These are phyloP conservation scores for Nothophytophthora sp. DNA, from an alignment of 352 stramenopile species.

Conservation along the genomic window DNA sequence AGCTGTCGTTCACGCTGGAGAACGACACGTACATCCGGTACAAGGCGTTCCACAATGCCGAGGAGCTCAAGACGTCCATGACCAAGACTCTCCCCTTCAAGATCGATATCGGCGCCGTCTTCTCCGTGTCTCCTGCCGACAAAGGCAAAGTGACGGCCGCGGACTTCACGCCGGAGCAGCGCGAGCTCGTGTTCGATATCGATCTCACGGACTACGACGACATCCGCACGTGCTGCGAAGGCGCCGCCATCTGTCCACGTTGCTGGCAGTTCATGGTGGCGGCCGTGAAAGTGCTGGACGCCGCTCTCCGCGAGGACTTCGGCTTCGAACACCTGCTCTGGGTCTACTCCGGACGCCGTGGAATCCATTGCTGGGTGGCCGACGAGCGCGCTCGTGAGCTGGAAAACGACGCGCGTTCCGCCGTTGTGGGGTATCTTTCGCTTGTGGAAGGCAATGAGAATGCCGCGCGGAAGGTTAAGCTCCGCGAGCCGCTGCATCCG, in stretches of 20 bases:
- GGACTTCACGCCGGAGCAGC: conserved; percentile 92
- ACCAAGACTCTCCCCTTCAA: conserved; percentile 96
- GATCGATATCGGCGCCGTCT: conserved; percentile 99
- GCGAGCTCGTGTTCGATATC: conserved; percentile 99
- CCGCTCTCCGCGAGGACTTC: conserved; percentile 95
- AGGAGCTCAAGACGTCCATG: conserved; percentile 87
- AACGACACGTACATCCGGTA: conserved; percentile 99
- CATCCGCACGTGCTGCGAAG: conserved; percentile 95
- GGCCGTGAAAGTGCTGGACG: conserved; percentile 96
- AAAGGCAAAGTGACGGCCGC: conserved; percentile 85
- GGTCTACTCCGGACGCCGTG: conserved; percentile 99
- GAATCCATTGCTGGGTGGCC: conserved; percentile 99
- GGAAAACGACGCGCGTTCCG: conserved; percentile 95
- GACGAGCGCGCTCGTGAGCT: conserved; percentile 93
- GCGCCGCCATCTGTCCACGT: conserved; percentile 89
- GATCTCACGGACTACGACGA: conserved; percentile 99
- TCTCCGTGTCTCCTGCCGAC: conserved; percentile 80
- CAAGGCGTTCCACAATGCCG: conserved; percentile 91
- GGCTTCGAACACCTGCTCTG: conserved; percentile 98
- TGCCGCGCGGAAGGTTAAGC: conserved; percentile 88
- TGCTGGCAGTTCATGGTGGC: conserved; percentile 99
- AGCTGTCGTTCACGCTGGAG: conserved; percentile 98
- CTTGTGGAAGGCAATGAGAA: conserved; percentile 93
- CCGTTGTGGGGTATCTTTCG: conserved; percentile 97
- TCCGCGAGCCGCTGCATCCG: conserved; percentile 93